Evolutionary conservation across 345 rosid species (phyloP), one percentile per base, ranked within the genome.

Genomic region (Diplotaxis tenuifolia): DNA sequence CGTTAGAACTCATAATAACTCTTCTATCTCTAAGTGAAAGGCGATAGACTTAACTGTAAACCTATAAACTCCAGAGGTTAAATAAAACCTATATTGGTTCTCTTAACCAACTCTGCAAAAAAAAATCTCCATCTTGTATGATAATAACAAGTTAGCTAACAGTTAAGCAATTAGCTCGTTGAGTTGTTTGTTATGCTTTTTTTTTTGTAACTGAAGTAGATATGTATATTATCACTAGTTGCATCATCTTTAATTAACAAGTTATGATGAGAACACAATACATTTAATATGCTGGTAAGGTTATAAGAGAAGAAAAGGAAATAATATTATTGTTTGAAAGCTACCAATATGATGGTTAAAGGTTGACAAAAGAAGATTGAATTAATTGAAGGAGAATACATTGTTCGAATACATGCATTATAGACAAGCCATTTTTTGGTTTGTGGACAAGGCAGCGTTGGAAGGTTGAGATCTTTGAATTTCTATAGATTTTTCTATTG

Each of bases 371-470:
- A 58, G 6, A 28, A 65, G 16, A 22, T 62, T 69, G 60, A 62
- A 69, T 75, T 53, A 71, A 76, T 63, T 56, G 75, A 69, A 76
- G 75, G 75, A 63, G 9, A 29, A 1, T 6, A 55, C 40, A 62
- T 3, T 1, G 66, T 42, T 42, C 28, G 40, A 70, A 19, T 75
- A 15, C 75, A 76, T 76, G 79, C 75, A 76, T 76, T 70, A 15
- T 16, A 28, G 65, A 62, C 70, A 55, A 40, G 53, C 56, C 56
- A 19, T 36, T 67, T 73, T 47, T 49, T 7, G 21, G 14, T 49
- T 31, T 67, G 55, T 60, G 60, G 78, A 61, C 73, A 49, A 75
- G 18, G 38, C 38, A 18, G 19, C 7, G 18, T 40, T 38, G 28
- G 10, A 31, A 55, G 32, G 68, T 27, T 63, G 47, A 75, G 59